Evolutionary conservation across 305 asterid species (phyloP).

Genomic region (Solanum hybrid): DNA sequence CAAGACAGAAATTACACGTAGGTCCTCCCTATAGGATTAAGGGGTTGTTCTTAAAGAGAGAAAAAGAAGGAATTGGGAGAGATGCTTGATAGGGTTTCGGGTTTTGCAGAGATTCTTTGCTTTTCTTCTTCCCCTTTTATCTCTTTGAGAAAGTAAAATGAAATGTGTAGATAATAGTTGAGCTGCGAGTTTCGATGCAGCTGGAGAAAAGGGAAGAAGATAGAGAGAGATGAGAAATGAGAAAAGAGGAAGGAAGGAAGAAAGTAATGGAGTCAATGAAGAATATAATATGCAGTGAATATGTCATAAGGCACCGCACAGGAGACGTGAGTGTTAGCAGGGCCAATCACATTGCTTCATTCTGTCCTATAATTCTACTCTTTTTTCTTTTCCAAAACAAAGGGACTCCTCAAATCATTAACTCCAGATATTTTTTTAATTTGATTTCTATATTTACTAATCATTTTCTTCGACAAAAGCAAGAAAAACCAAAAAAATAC

Average conservation of each 20-base stretch:
- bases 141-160: neutral
- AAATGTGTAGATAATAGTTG: neutral
- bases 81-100: neutral
- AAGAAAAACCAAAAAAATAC: no score
- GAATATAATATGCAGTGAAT: neutral
- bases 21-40: neutral
- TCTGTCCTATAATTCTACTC: neutral
- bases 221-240: neutral
- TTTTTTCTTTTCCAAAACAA: neutral
- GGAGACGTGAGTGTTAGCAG: neutral
- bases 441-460: no score
- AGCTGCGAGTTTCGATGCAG: neutral
- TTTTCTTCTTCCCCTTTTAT: neutral
- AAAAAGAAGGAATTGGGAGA: neutral
- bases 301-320: neutral
- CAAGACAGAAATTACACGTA: no score
- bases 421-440: no score
- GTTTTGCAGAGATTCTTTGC: neutral
- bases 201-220: neutral
- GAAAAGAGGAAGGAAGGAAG: neutral
- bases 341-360: neutral
- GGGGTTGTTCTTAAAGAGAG: neutral
- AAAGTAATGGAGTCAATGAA: neutral
- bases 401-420: neutral
- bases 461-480: no score